A percentile compares a stretch with the other conserved stretches of the same genome.
Conservation (phyloP, 1,284 basidiomycete species). For the Kalmanozyma brasiliensis region DNA sequence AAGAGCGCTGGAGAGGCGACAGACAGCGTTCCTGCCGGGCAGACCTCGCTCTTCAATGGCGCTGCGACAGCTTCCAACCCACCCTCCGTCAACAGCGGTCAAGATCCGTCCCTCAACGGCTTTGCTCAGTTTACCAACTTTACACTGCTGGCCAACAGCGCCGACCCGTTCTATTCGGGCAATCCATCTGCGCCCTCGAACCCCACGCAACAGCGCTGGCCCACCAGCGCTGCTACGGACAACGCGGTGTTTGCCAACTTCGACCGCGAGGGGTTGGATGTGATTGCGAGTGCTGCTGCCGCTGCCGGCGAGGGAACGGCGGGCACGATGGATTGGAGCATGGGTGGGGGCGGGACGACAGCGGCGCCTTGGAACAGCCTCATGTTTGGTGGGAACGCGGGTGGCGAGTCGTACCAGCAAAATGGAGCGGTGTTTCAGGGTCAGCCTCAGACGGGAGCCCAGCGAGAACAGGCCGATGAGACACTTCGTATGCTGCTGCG, state of each 20-base stretch:
- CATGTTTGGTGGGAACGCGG: conserved; percentile 14
- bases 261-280: conserved; percentile 28
- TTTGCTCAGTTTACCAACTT: conserved; percentile 39
- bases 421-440: conserved; percentile 4
- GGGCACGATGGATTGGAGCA: conserved; percentile 2
- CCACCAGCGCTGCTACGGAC: not conserved
- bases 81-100: no score
- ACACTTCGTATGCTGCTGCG: conserved; percentile 40
- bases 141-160: conserved; percentile 29
- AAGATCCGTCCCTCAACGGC: no score
- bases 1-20: no score
- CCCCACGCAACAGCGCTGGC: conserved; percentile 1
- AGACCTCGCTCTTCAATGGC: no score
- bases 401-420: not conserved
- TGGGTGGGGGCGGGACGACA: not conserved
- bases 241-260: no score
- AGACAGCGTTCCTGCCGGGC: no score
- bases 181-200: no score
- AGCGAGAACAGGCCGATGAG: conserved; percentile 30
- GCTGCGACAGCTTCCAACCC: no score
- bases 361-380: conserved; percentile 25
- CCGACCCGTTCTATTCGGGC: conserved; percentile 31
- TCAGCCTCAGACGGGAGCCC: not conserved
- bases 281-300: conserved; percentile 35
- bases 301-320: conserved; percentile 13